Evolutionary conservation across 108 stramenopile genomes (phyloP).

Genomic region (Conticribra weissflogii): DNA sequence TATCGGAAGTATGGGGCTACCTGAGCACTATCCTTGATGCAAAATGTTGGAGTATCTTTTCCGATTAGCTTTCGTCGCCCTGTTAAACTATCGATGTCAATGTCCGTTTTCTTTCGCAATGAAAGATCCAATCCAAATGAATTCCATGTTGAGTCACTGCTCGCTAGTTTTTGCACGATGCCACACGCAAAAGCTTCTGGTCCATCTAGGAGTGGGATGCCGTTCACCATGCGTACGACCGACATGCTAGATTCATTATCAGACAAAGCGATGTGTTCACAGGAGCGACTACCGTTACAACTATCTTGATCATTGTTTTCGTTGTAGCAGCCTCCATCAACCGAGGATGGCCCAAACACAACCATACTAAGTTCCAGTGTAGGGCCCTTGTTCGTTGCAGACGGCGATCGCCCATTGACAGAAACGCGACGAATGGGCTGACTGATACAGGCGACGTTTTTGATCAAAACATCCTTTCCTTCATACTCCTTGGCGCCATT

Average conservation of each 20-base stretch:
- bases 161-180: slow-evolving; percentile 61
- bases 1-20: slow-evolving; percentile 73
- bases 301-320: slow-evolving; percentile 7
- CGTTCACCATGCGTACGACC: slow-evolving; percentile 85
- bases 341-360: slow-evolving; percentile 53
- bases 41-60: slow-evolving; percentile 52
- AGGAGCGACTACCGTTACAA: too few species aligned
- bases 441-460: slow-evolving; percentile 69
- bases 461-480: slow-evolving; percentile 26
- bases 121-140: slow-evolving; percentile 73
- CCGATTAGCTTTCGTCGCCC: neutral
- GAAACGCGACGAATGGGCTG: slow-evolving; percentile 53
- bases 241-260: slow-evolving; percentile 61
- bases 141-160: slow-evolving; percentile 64
- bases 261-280: too few species aligned
- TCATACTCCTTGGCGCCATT: slow-evolving; percentile 55
- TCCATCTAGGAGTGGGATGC: slow-evolving; percentile 80
- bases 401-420: slow-evolving; percentile 4
- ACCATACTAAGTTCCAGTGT: slow-evolving; percentile 65
- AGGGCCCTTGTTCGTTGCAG: slow-evolving; percentile 18
- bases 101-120: slow-evolving; percentile 18
- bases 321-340: slow-evolving; percentile 13
- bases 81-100: neutral
- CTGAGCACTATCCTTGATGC: slow-evolving; percentile 70
- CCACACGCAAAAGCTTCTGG: slow-evolving; percentile 82